Evolutionary conservation across 768 basidiomycete species (phyloP), one percentile per base, ranked within the genome.

Genomic region (Pulveroboletus sp.): DNA sequence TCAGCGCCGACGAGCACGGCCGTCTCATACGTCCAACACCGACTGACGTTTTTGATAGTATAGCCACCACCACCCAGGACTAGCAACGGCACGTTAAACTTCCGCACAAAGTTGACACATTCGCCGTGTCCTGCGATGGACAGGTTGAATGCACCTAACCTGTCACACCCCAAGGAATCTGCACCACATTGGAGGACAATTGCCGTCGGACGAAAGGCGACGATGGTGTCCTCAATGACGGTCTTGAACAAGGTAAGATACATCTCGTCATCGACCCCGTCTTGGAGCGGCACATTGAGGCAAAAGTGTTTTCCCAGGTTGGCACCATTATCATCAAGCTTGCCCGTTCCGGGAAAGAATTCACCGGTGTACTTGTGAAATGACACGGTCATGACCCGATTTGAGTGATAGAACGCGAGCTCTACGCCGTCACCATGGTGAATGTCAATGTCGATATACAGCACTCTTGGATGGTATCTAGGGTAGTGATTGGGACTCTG

Each of bases 11-110:
- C 85, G 8, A 95, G 82, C 0, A 98, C 88, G 11, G 91, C 85
- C 0, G 96, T 99, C 68, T 99, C 95, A 73, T 99, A 95, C 31
- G 95, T 86, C 95, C 95, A 99, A 65, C 95, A 99, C n/a, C 95
- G 82, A 40, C 89, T 88, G 57, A 99, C 96, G 64, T 95, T 95
- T 63, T 93, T 89, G 67, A 97, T 89, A 5, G 93, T 93, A 70
- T 99, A 99, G 0, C 95, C 95, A 4, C 95, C 95, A 2, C 95
- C 95, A 37, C 95, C 95, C 6, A 99, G 67, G 30, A 98, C 88
- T 15, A 99, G 76, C 12, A 98, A 72, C 1, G 95, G 95, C 3
- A 98, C 81, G 60, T 85, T 83, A 71, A 89, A 98, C 56, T 86
- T 86, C 54, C 94, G 85, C 44, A 99, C 93, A 66, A 94, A 98